Percentiles rank a stretch among this genome's conserved stretches.
phyloP scores from a whole-genome alignment of 2,329 filamentous ascomycete genomes.

The Lecanosticta acicola region DNA sequence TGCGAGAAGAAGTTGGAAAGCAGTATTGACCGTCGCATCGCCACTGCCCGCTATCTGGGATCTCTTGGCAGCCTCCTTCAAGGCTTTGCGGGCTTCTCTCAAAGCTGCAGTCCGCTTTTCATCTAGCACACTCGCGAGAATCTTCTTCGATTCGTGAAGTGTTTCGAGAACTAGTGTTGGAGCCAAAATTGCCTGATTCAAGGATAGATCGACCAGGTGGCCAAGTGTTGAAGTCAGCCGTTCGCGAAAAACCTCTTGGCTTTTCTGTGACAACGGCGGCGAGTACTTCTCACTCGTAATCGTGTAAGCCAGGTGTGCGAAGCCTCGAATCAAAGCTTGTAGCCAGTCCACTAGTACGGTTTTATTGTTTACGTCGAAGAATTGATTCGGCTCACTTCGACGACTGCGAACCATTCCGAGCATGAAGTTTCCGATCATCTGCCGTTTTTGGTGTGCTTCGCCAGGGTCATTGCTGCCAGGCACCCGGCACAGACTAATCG shows the following conservation, averaged over 20 bases:
- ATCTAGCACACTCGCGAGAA: conserved; percentile 11
- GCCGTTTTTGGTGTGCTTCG: conserved; percentile 45
- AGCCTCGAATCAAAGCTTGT: conserved; percentile 21
- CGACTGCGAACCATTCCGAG: conserved; percentile 43
- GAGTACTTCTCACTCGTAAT: conserved; percentile 14
- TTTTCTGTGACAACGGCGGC: conserved; percentile 41
- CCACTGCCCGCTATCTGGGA: conserved; percentile 18
- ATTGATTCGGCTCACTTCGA: conserved; percentile 26
- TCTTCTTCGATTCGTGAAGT: conserved; percentile 14
- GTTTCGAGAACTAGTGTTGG: conserved; percentile 14
- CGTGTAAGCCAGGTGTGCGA: conserved; percentile 20
- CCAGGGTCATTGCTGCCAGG: conserved; percentile 42
- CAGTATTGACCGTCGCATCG: conserved; percentile 39
- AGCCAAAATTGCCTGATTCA: conserved; percentile 21
- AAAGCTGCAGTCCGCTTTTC: conserved; percentile 13
- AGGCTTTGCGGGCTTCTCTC: conserved; percentile 19
- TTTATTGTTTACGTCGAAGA: conserved; percentile 26
- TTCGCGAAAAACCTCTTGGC: conserved; percentile 49
- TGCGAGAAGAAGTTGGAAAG: conserved; percentile 74
- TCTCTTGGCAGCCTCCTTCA: conserved; percentile 19
- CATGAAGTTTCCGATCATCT: conserved; percentile 49
- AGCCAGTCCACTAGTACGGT: conserved; percentile 22
- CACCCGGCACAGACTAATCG: conserved; percentile 45
- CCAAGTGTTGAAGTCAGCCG: conserved; percentile 52
- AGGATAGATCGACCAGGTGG: conserved; percentile 38